Percentiles rank a stretch among this genome's conserved stretches.
phyloP scores from a whole-genome alignment of 129 eudicot species.

The Flaveria bidentis region DNA sequence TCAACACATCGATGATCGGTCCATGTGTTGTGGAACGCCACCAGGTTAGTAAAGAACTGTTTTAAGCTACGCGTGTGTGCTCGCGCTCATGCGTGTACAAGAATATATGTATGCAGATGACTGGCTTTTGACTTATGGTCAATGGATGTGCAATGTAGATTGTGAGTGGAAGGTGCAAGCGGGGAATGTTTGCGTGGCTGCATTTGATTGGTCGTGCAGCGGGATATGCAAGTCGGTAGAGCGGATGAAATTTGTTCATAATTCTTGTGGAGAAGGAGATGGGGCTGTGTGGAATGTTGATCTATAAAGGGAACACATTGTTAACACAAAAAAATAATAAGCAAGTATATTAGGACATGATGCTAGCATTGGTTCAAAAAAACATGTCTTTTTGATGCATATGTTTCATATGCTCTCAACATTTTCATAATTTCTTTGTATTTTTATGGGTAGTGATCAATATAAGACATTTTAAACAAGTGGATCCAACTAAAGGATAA shows the following conservation, averaged over 20 bases:
- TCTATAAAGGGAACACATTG: slow-evolving; percentile 23
- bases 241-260: slow-evolving; percentile 58
- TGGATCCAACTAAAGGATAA: not conserved
- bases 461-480: slow-evolving; percentile 10
- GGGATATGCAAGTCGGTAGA: slow-evolving; percentile 78
- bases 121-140: not conserved
- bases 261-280: slow-evolving; percentile 68
- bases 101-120: not conserved
- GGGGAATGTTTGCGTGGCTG: slow-evolving; percentile 63
- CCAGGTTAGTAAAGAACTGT: slow-evolving; percentile 45
- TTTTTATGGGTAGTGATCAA: slow-evolving; percentile 22
- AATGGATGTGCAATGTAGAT: slow-evolving; percentile 42
- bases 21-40: slow-evolving; percentile 92
- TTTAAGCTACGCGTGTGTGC: not conserved
- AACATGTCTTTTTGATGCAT: not conserved
- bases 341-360: not conserved
- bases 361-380: slow-evolving; percentile 15
- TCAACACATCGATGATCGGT: slow-evolving; percentile 66
- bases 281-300: slow-evolving; percentile 60
- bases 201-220: slow-evolving; percentile 76
- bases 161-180: slow-evolving; percentile 59
- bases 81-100: not conserved
- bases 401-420: not conserved
- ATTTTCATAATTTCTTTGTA: slow-evolving; percentile 9
- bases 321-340: slow-evolving; percentile 20